Base-by-base conservation (phyloP, 2,329 filamentous ascomycete species). In the Beauveria bassiana region DNA sequence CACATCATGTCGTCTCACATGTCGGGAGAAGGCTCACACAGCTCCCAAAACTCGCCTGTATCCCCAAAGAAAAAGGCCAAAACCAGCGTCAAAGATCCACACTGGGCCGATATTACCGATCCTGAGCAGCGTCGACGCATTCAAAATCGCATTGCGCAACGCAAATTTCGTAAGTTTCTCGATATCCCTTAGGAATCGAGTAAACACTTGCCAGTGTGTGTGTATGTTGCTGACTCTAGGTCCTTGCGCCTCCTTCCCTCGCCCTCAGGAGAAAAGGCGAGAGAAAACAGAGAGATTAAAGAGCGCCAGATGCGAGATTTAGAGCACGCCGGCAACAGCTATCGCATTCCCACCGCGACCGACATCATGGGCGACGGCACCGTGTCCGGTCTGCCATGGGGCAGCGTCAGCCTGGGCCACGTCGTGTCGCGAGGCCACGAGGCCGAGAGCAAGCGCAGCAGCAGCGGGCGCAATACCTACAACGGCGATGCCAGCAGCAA, bases 121-220 rank as follows among this genome's bases (percentile, higher is more conserved):
- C 86, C 87, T 0, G 85, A 86, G 63, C 86, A 90, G 74, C 81
- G 89, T 69, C 79, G 89, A 64, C 86, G 87, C 63, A 88, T 91
- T 56, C 89, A 92, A 71, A 92, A 92, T 70, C 83, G 87, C 59
- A 82, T 91, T 64, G 88, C 88, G 2, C 89, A 91, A 69, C 81
- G 88, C 66, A 90, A 90, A 68, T 91, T 90, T 67, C 81, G 89
- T 91, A 80, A 69, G 86, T 68, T 16, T 16, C 6, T 46, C 5
- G 18, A 28, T 20, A 14, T 31, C 10, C 10, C 26, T 20, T 24
- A 18, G 12, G 4, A 6, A 22, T 38, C 20, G 63, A 69, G 53
- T 61, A 14, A 20, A 20, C 14, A 26, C 10, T 24, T 8, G 18
- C n/a, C 14, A 1, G 18, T 2, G 10, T 16, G n/a, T 16, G n/a